A percentile compares a stretch with the other conserved stretches of the same genome.
phyloP scores from a whole-genome alignment of 2,329 filamentous ascomycete species.

The Diplodia intermedia region DNA sequence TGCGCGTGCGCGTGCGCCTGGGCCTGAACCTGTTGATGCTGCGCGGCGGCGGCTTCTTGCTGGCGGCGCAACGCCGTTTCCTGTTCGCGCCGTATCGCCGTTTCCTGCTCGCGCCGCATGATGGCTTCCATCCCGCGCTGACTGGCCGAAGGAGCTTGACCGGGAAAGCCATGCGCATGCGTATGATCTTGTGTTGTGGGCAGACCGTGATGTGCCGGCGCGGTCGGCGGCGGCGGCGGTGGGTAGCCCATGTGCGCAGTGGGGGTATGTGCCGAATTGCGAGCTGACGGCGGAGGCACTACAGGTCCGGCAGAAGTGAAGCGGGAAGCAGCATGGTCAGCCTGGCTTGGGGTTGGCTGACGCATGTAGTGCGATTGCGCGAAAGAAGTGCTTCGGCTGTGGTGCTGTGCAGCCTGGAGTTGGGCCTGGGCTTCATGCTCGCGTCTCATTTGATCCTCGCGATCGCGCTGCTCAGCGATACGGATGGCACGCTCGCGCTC shows the following conservation, averaged over 20 bases:
- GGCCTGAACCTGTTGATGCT: slow-evolving; percentile 23
- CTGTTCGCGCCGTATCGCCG: slow-evolving; percentile 13
- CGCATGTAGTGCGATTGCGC: slow-evolving; percentile 26
- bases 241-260: slow-evolving; percentile 29
- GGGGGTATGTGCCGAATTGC: slow-evolving; percentile 24
- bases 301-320: slow-evolving; percentile 23
- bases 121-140: slow-evolving; percentile 29
- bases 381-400: slow-evolving; percentile 20
- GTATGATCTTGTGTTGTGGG: slow-evolving; percentile 8
- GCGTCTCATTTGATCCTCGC: slow-evolving; percentile 21
- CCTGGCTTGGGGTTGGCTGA: slow-evolving; percentile 27
- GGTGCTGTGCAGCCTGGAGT: slow-evolving; percentile 13
- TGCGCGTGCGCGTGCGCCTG: slow-evolving; percentile 30
- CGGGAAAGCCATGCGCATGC: background rate
- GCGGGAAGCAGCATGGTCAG: slow-evolving; percentile 27
- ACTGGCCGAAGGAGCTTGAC: slow-evolving; percentile 19
- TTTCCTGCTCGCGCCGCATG: slow-evolving; percentile 15
- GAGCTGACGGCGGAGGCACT: slow-evolving; percentile 11
- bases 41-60: slow-evolving; percentile 11
- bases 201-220: slow-evolving; percentile 18
- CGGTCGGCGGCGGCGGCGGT: slow-evolving; percentile 27
- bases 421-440: slow-evolving; percentile 29
- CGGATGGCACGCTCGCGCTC: slow-evolving; percentile 27
- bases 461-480: slow-evolving; percentile 25
- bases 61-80: slow-evolving; percentile 7